Evolutionary conservation across 768 basidiomycete genomes (phyloP).

Genomic region (Tulasnella sp.): DNA sequence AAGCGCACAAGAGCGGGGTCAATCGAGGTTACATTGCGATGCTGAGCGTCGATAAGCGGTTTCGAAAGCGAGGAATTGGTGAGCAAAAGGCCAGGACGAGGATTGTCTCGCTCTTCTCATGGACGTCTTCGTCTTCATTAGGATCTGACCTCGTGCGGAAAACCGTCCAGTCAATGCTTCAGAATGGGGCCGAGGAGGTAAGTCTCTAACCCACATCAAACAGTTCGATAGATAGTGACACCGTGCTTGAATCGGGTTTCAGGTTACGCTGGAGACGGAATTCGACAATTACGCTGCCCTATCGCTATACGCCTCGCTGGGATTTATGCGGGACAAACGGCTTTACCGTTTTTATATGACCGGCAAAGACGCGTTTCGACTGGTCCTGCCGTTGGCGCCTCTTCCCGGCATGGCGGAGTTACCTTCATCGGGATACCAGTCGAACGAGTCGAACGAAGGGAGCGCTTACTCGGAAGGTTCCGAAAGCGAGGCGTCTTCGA

Average conservation of each 20-base stretch:
- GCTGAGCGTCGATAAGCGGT: conserved; percentile 78
- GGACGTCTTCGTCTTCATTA: conserved; percentile 25
- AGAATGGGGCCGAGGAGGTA: conserved; percentile 77
- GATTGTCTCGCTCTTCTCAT: background rate
- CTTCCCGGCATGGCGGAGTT: background rate
- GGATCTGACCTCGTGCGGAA: conserved; percentile 76
- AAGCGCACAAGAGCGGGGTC: conserved; percentile 58
- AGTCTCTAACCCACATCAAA: conserved; percentile 17
- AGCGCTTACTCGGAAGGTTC: background rate
- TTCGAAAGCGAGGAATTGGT: conserved; percentile 90
- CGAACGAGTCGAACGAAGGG: background rate
- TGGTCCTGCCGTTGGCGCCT: conserved; percentile 48
- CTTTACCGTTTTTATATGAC: conserved; percentile 94
- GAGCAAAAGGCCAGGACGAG: conserved; percentile 25
- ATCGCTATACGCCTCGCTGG: conserved; percentile 79
- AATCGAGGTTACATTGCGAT: conserved; percentile 97
- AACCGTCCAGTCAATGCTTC: conserved; percentile 76
- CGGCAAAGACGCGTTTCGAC: conserved; percentile 88
- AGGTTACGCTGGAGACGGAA: conserved; percentile 96
- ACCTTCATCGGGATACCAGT: background rate
- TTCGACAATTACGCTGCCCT: conserved; percentile 84
- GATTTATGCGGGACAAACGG: conserved; percentile 93
- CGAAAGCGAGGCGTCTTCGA: background rate
- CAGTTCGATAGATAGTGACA: background rate
- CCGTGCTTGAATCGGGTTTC: background rate